phyloP scores from a whole-genome alignment of 352 stramenopile species.

The Globisporangium radiosum region DNA sequence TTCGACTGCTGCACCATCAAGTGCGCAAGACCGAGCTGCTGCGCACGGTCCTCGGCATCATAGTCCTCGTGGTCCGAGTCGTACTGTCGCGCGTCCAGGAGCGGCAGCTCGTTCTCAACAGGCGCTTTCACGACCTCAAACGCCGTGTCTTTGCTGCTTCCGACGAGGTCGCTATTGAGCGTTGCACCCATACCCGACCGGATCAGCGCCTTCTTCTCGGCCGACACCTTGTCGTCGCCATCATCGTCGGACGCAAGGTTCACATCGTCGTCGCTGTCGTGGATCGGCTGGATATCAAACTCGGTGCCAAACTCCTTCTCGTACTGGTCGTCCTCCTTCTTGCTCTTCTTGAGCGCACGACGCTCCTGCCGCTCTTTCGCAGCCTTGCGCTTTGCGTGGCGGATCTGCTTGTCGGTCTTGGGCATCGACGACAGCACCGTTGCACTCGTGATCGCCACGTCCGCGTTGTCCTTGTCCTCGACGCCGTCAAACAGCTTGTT shows the following conservation, averaged over 20 bases:
- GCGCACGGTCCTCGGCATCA: slow-evolving; percentile 94
- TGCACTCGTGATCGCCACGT: slow-evolving; percentile 23
- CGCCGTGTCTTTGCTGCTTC: slow-evolving; percentile 17
- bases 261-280: slow-evolving; percentile 27
- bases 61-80: slow-evolving; percentile 97
- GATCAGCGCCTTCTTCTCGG: slow-evolving; percentile 79
- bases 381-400: slow-evolving; percentile 96
- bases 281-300: slow-evolving; percentile 52
- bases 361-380: slow-evolving; percentile 89
- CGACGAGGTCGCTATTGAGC: slow-evolving; percentile 21
- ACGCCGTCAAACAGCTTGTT: slow-evolving; percentile 82
- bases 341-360: slow-evolving; percentile 61
- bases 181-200: slow-evolving; percentile 79
- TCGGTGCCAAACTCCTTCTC: slow-evolving; percentile 70
- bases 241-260: slow-evolving; percentile 37
- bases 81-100: slow-evolving; percentile 90
- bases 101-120: slow-evolving; percentile 32
- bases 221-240: slow-evolving; percentile 50
- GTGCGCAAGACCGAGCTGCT: slow-evolving; percentile 94
- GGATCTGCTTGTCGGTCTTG: slow-evolving; percentile 98
- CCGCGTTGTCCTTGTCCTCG: slow-evolving; percentile 29
- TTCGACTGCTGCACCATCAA: slow-evolving; percentile 98
- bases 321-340: slow-evolving; percentile 82
- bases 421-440: slow-evolving; percentile 83
- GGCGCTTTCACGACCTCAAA: slow-evolving; percentile 45